phyloP scores from a whole-genome alignment of 495 filamentous ascomycete genomes.

The Cercophora scortea region DNA sequence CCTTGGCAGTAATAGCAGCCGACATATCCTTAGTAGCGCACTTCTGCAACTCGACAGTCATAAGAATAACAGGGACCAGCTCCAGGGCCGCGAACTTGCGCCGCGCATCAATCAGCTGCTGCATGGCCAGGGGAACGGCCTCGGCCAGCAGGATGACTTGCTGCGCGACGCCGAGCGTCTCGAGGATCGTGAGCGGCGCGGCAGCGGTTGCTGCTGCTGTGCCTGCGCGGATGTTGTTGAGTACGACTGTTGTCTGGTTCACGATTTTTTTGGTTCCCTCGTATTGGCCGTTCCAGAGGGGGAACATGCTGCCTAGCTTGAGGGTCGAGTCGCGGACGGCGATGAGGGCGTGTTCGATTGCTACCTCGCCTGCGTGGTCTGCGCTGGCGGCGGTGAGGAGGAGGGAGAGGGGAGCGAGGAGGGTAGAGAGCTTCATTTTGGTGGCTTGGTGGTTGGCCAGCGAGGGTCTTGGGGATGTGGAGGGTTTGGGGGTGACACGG shows the following conservation, averaged over 20 bases:
- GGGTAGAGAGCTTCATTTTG: conserved; percentile 14
- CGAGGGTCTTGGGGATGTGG: not conserved
- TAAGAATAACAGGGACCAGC: conserved; percentile 23
- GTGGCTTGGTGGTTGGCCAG: not conserved
- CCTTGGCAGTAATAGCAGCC: conserved; percentile 22
- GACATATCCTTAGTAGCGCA: conserved; percentile 23
- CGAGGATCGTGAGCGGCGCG: conserved; percentile 8
- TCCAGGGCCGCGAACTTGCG: conserved; percentile 25
- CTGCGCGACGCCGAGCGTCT: conserved; percentile 18
- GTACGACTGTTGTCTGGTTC: conserved; percentile 18
- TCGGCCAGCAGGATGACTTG: conserved; percentile 14
- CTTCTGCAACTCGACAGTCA: conserved; percentile 26
- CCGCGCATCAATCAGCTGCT: conserved; percentile 20
- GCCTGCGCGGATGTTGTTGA: conserved; percentile 22
- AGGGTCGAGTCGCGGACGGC: conserved; percentile 18
- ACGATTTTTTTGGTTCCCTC: conserved; percentile 21
- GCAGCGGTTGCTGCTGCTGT: conserved; percentile 16
- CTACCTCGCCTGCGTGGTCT: conserved; percentile 13
- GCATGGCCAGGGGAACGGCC: conserved; percentile 18
- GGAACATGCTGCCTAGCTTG: conserved; percentile 19
- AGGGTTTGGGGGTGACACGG: not conserved
- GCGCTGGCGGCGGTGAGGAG: conserved; percentile 1
- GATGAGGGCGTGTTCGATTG: conserved; percentile 23
- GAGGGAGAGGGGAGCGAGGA: conserved; percentile 16
- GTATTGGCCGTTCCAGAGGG: conserved; percentile 16